Conservation (phyloP, 192 early-diverging fungal species). For the Gonapodya prolifera region DNA sequence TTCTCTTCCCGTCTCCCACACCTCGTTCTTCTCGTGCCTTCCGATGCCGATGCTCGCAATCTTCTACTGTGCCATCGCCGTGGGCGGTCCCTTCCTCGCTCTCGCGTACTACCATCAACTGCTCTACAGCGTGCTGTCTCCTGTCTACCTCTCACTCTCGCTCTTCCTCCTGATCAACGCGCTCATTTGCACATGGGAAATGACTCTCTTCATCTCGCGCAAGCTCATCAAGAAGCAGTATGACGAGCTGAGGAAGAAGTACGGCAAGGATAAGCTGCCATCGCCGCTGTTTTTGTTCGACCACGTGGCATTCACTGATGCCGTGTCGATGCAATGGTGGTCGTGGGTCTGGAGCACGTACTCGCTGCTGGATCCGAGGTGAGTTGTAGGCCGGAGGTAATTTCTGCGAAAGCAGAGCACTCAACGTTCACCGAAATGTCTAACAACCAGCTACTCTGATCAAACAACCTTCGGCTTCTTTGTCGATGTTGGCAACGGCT, state of each 20-base stretch:
- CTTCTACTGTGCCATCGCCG: background rate
- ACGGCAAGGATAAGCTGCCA: background rate
- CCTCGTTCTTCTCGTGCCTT: too few relatives aligned
- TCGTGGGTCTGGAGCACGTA: conserved; percentile 1
- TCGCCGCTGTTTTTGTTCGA: background rate
- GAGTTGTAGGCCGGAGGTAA: too few relatives aligned
- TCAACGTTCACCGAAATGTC: background rate
- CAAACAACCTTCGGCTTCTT: conserved; percentile 3
- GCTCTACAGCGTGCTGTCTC: background rate
- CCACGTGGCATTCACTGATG: background rate
- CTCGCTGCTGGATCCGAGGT: conserved; percentile 4
- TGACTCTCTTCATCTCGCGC: background rate
- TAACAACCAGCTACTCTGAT: background rate
- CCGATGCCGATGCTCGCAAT: background rate
- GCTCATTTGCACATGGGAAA: conserved; percentile 1
- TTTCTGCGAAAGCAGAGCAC: background rate
- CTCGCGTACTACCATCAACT: background rate
- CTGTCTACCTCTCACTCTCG: background rate
- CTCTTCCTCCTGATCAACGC: conserved; percentile 4
- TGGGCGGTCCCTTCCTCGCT: conserved; percentile 1
- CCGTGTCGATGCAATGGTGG: background rate
- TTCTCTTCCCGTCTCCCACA: too few relatives aligned
- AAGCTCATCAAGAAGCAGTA: background rate
- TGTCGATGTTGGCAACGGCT: conserved; percentile 3
- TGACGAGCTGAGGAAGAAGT: background rate